A percentile compares a stretch with the other conserved stretches of the same genome.
Evolutionary conservation across 257 asterid genomes (phyloP).

Genomic region (Lavandula angustifolia): DNA sequence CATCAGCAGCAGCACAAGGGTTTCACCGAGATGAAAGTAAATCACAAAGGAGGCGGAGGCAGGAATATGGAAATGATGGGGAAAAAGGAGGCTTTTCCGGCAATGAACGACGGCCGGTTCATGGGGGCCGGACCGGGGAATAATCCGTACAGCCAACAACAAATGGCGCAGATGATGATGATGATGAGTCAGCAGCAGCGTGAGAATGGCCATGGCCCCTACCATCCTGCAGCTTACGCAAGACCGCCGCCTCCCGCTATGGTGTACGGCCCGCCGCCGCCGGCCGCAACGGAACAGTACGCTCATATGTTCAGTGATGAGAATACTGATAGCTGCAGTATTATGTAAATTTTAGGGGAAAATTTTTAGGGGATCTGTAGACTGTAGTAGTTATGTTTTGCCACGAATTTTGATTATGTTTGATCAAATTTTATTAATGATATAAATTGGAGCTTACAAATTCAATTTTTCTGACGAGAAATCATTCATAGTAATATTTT

Average conservation of each 20-base stretch:
- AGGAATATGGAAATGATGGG: constrained; percentile 52
- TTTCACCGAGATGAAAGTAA: constrained; percentile 37
- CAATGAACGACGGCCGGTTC: constrained; percentile 44
- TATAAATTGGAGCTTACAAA: no score
- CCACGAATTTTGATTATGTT: background rate
- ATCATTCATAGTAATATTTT: no score
- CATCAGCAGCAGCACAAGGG: constrained; percentile 38
- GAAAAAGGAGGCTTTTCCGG: constrained; percentile 43
- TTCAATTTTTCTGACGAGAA: no score
- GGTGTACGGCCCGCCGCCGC: constrained; percentile 35
- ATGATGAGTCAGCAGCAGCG: constrained; percentile 71
- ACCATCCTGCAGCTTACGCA: constrained; percentile 50
- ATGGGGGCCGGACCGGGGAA: constrained; percentile 52
- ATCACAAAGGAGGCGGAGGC: constrained; percentile 37
- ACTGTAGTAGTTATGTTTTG: background rate
- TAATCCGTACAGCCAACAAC: constrained; percentile 47
- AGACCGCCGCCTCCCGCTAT: constrained; percentile 41
- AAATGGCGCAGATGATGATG: constrained; percentile 78
- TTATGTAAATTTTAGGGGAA: constrained; percentile 49
- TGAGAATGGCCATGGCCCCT: constrained; percentile 46
- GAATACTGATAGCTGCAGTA: constrained; percentile 70
- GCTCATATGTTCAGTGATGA: constrained; percentile 73
- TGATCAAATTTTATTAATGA: no score
- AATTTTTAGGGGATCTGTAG: no score
- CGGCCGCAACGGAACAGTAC: no score